Percentiles rank a stretch among this genome's conserved stretches.
Evolutionary conservation across 1,284 basidiomycete species (phyloP).

Genomic region (Ustilago curta): DNA sequence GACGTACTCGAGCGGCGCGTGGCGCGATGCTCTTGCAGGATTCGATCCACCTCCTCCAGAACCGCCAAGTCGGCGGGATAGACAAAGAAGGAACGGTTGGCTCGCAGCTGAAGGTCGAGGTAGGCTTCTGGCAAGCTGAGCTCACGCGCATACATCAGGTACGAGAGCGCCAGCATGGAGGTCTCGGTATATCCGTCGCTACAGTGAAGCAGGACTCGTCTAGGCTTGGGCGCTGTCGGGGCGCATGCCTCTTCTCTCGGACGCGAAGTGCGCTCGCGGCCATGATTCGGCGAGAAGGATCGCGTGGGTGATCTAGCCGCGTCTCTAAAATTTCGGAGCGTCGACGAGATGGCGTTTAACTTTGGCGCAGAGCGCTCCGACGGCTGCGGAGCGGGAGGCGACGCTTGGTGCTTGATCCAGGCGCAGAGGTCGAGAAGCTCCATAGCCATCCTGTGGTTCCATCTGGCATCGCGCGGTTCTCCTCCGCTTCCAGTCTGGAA

Average conservation of each 20-base stretch:
- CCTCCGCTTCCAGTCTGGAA: conserved; percentile 24
- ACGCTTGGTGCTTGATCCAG: conserved; percentile 68
- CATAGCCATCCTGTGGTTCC: conserved; percentile 31
- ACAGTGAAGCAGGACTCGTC: conserved; percentile 67
- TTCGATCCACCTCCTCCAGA: conserved; percentile 80
- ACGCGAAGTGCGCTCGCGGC: conserved; percentile 19
- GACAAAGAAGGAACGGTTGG: conserved; percentile 83
- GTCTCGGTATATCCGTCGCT: conserved; percentile 79
- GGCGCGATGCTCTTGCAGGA: conserved; percentile 63
- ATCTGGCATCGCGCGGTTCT: neutral
- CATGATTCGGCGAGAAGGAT: conserved; percentile 33
- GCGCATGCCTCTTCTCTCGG: conserved; percentile 4
- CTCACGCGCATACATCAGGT: conserved; percentile 83
- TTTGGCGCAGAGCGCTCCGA: conserved; percentile 13
- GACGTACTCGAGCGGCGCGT: conserved; percentile 15
- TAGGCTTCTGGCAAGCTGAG: conserved; percentile 84
- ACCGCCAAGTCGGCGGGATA: conserved; percentile 84
- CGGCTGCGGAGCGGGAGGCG: conserved; percentile 10
- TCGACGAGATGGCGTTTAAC: conserved; percentile 24
- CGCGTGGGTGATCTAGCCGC: conserved; percentile 27
- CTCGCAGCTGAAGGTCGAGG: conserved; percentile 78
- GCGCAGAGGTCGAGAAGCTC: conserved; percentile 63
- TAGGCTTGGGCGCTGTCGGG: conserved; percentile 17
- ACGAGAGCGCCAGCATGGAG: conserved; percentile 84
- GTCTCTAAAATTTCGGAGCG: conserved; percentile 31